Conservation (phyloP, 164 flowering plant species). For the Buxus sempervirens region DNA sequence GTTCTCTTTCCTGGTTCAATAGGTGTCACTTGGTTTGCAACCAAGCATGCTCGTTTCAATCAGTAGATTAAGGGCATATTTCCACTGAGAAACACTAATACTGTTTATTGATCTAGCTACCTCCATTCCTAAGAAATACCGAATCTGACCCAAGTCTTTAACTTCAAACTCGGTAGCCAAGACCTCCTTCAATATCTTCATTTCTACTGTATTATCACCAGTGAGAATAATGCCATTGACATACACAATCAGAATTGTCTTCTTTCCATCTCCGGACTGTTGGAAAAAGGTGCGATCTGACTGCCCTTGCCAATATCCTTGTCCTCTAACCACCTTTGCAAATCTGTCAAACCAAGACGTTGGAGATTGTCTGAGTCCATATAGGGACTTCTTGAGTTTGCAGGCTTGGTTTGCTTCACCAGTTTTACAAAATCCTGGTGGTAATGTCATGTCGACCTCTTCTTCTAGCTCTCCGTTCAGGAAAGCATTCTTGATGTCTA, state of each 20-base stretch:
- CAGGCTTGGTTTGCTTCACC: not conserved
- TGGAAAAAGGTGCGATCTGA: not conserved
- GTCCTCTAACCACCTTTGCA: not conserved
- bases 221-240: not conserved
- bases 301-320: not conserved
- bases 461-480: no score
- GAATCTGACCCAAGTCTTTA: not conserved
- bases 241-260: not conserved
- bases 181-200: not conserved
- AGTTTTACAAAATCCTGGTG: no score
- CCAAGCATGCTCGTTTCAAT: not conserved
- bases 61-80: not conserved
- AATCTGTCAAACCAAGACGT: not conserved
- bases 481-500: no score
- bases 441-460: not conserved
- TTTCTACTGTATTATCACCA: not conserved
- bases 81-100: not conserved
- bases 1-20: not conserved
- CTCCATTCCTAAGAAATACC: slow-evolving; percentile 1
- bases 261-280: not conserved
- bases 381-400: not conserved
- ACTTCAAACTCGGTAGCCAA: not conserved
- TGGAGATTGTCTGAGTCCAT: not conserved
- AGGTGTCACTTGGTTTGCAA: not conserved
- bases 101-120: not conserved